Evolutionary conservation across 2,329 filamentous ascomycete genomes (phyloP).

Genomic region (Calonectria ilicicola): DNA sequence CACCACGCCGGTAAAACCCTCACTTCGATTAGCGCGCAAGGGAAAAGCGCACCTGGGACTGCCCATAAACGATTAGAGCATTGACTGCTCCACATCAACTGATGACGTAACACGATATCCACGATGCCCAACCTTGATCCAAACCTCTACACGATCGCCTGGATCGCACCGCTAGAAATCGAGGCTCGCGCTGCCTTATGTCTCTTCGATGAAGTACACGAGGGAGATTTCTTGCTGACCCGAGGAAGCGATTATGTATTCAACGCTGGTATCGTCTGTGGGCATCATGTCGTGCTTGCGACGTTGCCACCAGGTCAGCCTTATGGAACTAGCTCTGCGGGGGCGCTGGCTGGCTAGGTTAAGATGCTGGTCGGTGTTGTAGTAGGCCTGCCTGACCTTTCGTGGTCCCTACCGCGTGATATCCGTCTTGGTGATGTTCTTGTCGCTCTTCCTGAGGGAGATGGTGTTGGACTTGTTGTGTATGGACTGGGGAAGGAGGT

Average conservation of each 20-base stretch:
- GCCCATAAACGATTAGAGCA: too few relatives aligned
- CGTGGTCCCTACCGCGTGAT: constrained; percentile 36
- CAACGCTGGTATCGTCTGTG: constrained; percentile 46
- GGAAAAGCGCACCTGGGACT: too few relatives aligned
- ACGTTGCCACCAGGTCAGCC: constrained; percentile 49
- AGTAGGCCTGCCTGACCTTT: constrained; percentile 48
- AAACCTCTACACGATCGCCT: constrained; percentile 32
- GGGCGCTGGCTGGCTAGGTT: constrained; percentile 48
- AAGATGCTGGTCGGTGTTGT: constrained; percentile 53
- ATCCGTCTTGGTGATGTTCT: constrained; percentile 53
- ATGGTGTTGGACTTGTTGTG: constrained; percentile 43
- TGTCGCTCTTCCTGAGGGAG: constrained; percentile 42
- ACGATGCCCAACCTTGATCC: neutral
- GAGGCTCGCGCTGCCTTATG: constrained; percentile 47
- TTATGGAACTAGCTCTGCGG: constrained; percentile 50
- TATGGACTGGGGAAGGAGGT: constrained; percentile 51
- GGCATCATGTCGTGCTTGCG: constrained; percentile 51
- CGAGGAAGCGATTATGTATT: constrained; percentile 50
- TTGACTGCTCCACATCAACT: too few relatives aligned
- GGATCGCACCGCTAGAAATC: constrained; percentile 51
- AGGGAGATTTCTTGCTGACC: constrained; percentile 42
- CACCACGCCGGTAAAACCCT: too few relatives aligned
- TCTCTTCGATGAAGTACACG: constrained; percentile 47
- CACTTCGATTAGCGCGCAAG: too few relatives aligned
- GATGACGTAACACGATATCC: too few relatives aligned